Conservation (phyloP, 352 stramenopile species). For the Globisporangium recalcitrans region DNA sequence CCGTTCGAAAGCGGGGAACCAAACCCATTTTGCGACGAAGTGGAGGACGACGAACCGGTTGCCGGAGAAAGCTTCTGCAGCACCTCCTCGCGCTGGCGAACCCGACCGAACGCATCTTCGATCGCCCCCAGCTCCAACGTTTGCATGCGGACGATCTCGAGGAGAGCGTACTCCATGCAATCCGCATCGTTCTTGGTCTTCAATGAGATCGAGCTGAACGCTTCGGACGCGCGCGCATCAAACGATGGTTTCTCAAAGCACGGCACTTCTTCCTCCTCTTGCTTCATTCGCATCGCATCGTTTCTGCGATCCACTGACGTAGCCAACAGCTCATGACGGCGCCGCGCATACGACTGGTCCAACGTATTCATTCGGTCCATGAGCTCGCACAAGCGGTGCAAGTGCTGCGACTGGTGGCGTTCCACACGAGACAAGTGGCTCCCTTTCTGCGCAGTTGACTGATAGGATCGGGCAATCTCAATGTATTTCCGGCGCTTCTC, state of each 20-base stretch:
- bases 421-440: slow-evolving; percentile 53
- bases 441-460: slow-evolving; percentile 55
- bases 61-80: slow-evolving; percentile 20
- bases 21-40: slow-evolving; percentile 13
- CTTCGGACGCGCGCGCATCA: slow-evolving; percentile 60
- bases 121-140: slow-evolving; percentile 69
- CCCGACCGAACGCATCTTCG: slow-evolving; percentile 61
- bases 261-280: slow-evolving; percentile 47
- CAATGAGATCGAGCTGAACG: slow-evolving; percentile 67
- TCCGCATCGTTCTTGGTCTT: slow-evolving; percentile 68
- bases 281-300: slow-evolving; percentile 23
- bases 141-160: slow-evolving; percentile 80
- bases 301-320: slow-evolving; percentile 25
- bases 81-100: slow-evolving; percentile 46
- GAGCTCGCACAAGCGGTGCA: slow-evolving; percentile 67
- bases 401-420: slow-evolving; percentile 56
- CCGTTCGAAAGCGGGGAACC: slow-evolving; percentile 3
- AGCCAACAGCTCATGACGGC: slow-evolving; percentile 30
- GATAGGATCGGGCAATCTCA: slow-evolving; percentile 56
- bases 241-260: slow-evolving; percentile 65
- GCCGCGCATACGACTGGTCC: slow-evolving; percentile 42
- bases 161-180: slow-evolving; percentile 76
- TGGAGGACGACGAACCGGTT: slow-evolving; percentile 12
- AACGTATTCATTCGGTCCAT: slow-evolving; percentile 68
- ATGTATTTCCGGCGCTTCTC: slow-evolving; percentile 61